These are phyloP conservation scores for Aureobasidium vineae DNA, from an alignment of 2,329 filamentous ascomycete genomes.

Conservation along the genomic window DNA sequence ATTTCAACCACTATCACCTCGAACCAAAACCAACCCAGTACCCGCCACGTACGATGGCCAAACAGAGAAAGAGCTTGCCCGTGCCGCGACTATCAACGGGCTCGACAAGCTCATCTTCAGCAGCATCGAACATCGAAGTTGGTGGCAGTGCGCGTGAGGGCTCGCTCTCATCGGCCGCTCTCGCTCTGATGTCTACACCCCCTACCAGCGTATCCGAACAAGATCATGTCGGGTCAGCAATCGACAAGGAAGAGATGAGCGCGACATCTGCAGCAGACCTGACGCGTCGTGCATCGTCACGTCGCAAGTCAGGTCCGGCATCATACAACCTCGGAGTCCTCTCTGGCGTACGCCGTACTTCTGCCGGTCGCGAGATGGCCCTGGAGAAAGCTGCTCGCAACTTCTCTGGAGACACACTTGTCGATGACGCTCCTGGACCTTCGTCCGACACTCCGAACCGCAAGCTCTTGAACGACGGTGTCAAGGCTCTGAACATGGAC, in stretches of 20 bases:
- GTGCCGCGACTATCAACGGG: constrained; percentile 22
- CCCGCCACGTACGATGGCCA: constrained; percentile 27
- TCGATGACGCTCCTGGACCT: constrained; percentile 35
- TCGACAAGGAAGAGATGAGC: constrained; percentile 32
- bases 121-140: constrained; percentile 45
- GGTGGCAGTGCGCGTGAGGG: constrained; percentile 39
- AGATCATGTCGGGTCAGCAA: constrained; percentile 52
- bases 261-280: not conserved
- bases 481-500: constrained; percentile 51
- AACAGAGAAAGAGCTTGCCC: constrained; percentile 20
- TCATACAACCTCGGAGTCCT: constrained; percentile 59
- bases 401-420: constrained; percentile 45
- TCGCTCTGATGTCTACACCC: constrained; percentile 58
- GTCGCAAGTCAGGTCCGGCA: constrained; percentile 55
- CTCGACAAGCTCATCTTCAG: constrained; percentile 45
- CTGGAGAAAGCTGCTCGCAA: constrained; percentile 24
- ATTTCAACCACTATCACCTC: constrained; percentile 30
- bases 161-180: constrained; percentile 52
- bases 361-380: constrained; percentile 28
- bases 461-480: constrained; percentile 41
- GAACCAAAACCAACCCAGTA: not conserved
- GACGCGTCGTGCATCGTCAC: constrained; percentile 44
- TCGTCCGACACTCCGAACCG: constrained; percentile 26
- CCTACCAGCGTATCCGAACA: constrained; percentile 65
- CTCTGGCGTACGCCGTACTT: constrained; percentile 33